phyloP scores from a whole-genome alignment of 495 filamentous ascomycete species.

The Lepraria neglecta region DNA sequence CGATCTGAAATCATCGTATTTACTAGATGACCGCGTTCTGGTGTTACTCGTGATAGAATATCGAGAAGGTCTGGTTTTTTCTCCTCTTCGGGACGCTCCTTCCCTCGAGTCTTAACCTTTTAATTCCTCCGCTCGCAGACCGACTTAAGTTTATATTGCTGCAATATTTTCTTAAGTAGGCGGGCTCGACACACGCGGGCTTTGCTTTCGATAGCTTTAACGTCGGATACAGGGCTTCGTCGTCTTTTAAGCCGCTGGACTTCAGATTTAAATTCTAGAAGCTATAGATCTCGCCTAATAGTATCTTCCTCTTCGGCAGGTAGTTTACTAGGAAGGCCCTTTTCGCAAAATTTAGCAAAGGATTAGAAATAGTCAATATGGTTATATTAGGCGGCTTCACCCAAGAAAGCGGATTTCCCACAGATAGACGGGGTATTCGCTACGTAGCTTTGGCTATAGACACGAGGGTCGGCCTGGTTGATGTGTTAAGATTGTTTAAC shows the following conservation, averaged over 20 bases:
- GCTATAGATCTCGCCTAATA: background rate
- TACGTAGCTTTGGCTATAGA: conserved; percentile 2
- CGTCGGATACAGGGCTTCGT: background rate
- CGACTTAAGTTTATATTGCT: too few species aligned
- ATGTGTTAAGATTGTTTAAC: background rate
- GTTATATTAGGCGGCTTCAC: background rate
- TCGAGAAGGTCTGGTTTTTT: background rate
- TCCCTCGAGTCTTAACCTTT: background rate
- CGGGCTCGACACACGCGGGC: background rate
- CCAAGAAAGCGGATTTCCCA: background rate
- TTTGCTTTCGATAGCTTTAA: background rate
- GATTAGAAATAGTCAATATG: background rate
- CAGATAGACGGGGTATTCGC: background rate
- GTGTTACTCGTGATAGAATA: background rate
- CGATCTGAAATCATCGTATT: conserved; percentile 11
- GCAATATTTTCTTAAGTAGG: background rate
- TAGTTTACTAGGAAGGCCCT: background rate
- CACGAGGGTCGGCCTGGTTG: background rate
- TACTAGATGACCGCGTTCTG: conserved; percentile 3
- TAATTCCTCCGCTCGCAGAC: background rate
- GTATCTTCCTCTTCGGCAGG: background rate
- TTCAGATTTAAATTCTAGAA: background rate
- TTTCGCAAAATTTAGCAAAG: background rate
- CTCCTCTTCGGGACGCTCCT: background rate
- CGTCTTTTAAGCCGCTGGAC: background rate